Evolutionary conservation across 2,329 filamentous ascomycete genomes (phyloP).

Genomic region (Fusarium euwallaceae): DNA sequence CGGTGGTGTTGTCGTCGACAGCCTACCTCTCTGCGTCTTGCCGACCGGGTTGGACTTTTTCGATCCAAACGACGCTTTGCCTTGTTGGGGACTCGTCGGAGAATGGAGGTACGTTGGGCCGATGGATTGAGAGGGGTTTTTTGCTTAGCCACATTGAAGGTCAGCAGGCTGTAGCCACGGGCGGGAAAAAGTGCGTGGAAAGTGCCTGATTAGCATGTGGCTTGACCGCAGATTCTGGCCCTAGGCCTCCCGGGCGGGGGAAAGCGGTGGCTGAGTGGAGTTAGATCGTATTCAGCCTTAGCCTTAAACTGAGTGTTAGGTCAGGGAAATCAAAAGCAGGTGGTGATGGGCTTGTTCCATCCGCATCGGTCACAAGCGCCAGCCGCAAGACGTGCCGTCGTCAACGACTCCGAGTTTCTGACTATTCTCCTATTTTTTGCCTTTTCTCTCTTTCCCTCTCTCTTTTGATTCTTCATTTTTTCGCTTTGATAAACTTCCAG

Average conservation of each 20-base stretch:
- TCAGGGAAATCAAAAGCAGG: background rate
- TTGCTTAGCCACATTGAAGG: slow-evolving; percentile 21
- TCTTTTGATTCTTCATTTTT: slow-evolving; percentile 8
- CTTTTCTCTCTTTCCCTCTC: slow-evolving; percentile 11
- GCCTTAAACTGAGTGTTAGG: background rate
- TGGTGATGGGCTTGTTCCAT: slow-evolving; percentile 3
- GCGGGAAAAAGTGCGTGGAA: slow-evolving; percentile 1
- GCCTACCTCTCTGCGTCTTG: background rate
- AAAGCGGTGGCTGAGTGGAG: background rate
- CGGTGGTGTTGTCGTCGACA: slow-evolving; percentile 21
- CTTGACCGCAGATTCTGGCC: background rate
- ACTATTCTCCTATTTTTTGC: slow-evolving; percentile 5
- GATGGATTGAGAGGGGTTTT: background rate
- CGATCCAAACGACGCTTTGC: slow-evolving; percentile 27
- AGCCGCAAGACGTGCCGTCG: slow-evolving; percentile 1
- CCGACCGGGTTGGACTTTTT: slow-evolving; percentile 33
- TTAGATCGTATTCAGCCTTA: slow-evolving; percentile 8
- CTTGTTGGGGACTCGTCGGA: slow-evolving; percentile 25
- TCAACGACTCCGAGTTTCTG: slow-evolving; percentile 13
- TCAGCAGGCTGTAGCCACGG: background rate
- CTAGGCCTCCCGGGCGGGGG: background rate
- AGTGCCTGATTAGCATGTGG: slow-evolving; percentile 6
- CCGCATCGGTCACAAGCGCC: slow-evolving; percentile 36
- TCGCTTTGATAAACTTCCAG: slow-evolving; percentile 2
- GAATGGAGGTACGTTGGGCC: slow-evolving; percentile 40